A percentile compares a stretch with the other conserved stretches of the same genome.
These are phyloP conservation scores for Phytophthora constricta DNA, from an alignment of 352 stramenopile species.

Conservation along the genomic window DNA sequence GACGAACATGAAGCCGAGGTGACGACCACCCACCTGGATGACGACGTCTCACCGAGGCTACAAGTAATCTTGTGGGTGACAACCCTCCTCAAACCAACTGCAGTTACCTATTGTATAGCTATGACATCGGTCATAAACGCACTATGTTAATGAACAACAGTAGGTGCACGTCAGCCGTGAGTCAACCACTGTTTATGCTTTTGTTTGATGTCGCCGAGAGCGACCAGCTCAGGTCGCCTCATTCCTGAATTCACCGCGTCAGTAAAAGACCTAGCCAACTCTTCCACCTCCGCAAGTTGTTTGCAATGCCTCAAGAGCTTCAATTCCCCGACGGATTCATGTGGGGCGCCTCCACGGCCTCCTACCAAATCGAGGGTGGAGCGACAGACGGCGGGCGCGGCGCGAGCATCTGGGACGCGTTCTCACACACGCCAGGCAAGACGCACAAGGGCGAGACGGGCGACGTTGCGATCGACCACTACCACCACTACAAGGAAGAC, in stretches of 20 bases:
- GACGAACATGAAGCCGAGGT: too few relatives aligned
- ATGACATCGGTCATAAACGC: background rate
- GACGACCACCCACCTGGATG: background rate
- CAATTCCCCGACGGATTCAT: slow-evolving; percentile 71
- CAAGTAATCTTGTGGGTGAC: background rate
- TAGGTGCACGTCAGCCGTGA: background rate
- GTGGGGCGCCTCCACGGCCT: slow-evolving; percentile 87
- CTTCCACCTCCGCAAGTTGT: background rate
- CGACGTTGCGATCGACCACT: slow-evolving; percentile 92
- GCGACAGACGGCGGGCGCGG: slow-evolving; percentile 83
- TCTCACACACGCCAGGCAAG: slow-evolving; percentile 68
- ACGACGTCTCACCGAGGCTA: background rate
- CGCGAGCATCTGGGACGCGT: slow-evolving; percentile 92
- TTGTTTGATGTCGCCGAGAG: too few relatives aligned
- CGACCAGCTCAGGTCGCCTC: background rate
- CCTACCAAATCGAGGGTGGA: slow-evolving; percentile 94
- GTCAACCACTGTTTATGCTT: background rate
- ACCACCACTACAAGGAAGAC: slow-evolving; percentile 90
- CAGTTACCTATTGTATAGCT: too few relatives aligned
- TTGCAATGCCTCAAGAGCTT: slow-evolving; percentile 35
- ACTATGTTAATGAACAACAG: slow-evolving; percentile 6
- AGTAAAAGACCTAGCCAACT: slow-evolving; percentile 3
- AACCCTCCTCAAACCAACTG: background rate
- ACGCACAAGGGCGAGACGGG: slow-evolving; percentile 79
- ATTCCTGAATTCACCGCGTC: slow-evolving; percentile 16